Conservation (phyloP, 257 asterid genomes). For the Rauvolfia tetraphylla region DNA sequence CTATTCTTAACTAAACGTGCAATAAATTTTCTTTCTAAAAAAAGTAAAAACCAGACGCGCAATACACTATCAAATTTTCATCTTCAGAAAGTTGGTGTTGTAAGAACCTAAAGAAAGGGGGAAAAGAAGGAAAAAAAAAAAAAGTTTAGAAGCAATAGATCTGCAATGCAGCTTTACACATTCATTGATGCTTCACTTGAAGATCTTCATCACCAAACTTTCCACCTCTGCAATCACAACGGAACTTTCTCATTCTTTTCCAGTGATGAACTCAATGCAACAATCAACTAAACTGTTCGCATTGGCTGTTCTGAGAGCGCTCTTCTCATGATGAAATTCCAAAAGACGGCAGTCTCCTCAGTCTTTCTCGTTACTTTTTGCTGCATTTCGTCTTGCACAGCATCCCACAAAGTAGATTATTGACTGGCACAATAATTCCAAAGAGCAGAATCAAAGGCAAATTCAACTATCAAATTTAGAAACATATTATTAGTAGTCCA, state of each 20-base stretch:
- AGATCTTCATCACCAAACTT: background rate
- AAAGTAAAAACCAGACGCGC: no score
- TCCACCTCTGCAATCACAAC: background rate
- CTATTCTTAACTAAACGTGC: no score
- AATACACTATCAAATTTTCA: no score
- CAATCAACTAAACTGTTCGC: background rate
- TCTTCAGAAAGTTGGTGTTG: no score
- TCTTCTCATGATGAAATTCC: background rate
- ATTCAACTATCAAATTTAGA: background rate
- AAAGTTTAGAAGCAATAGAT: background rate
- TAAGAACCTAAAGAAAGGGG: no score
- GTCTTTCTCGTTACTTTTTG: constrained; percentile 43
- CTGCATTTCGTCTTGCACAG: constrained; percentile 85
- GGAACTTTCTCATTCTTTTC: background rate
- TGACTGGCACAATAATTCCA: constrained; percentile 38
- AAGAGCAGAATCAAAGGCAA: background rate
- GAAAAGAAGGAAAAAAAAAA: no score
- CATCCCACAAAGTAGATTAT: constrained; percentile 81
- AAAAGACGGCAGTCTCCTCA: constrained; percentile 17
- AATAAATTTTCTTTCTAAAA: no score
- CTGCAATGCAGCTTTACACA: background rate
- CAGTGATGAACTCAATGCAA: background rate
- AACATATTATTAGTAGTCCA: no score
- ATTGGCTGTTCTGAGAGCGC: background rate
- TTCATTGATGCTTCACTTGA: background rate